Evolutionary conservation across 83 land plant genomes (phyloP).

Genomic region (Diphasiastrum complanatum): DNA sequence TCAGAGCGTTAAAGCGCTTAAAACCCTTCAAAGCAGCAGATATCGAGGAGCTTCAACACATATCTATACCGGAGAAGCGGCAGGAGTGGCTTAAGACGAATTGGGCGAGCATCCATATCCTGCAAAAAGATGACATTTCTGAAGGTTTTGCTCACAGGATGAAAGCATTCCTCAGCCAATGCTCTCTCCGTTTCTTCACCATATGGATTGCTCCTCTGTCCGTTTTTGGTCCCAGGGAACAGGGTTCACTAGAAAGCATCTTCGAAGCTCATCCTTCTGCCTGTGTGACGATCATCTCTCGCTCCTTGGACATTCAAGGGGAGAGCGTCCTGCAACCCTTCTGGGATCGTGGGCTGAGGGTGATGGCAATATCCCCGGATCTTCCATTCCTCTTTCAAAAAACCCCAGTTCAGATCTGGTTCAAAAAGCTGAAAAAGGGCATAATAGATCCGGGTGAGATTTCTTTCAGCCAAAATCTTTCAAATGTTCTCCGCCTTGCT

Average conservation of each 20-base stretch:
- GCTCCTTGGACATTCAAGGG: constrained; percentile 42
- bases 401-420: constrained; percentile 48
- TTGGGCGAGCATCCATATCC: too few species aligned
- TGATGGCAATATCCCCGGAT: constrained; percentile 51
- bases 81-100: too few species aligned
- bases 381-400: constrained; percentile 31
- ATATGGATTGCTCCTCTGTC: constrained; percentile 52
- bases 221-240: constrained; percentile 43
- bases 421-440: constrained; percentile 32
- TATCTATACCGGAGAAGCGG: too few species aligned
- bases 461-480: constrained; percentile 58
- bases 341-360: constrained; percentile 27
- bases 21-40: too few species aligned
- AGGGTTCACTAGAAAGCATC: constrained; percentile 42
- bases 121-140: too few species aligned
- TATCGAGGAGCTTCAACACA: too few species aligned
- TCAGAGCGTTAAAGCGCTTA: too few species aligned
- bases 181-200: constrained; percentile 53
- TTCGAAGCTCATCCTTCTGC: constrained; percentile 48
- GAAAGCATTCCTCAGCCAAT: constrained; percentile 33
- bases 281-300: constrained; percentile 52
- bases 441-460: constrained; percentile 46
- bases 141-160: too few species aligned
- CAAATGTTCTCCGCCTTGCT: constrained; percentile 56
- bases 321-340: constrained; percentile 34